Evolutionary conservation across 192 early-diverging fungal genomes (phyloP).

Genomic region (Paraglomus brasilianum): DNA sequence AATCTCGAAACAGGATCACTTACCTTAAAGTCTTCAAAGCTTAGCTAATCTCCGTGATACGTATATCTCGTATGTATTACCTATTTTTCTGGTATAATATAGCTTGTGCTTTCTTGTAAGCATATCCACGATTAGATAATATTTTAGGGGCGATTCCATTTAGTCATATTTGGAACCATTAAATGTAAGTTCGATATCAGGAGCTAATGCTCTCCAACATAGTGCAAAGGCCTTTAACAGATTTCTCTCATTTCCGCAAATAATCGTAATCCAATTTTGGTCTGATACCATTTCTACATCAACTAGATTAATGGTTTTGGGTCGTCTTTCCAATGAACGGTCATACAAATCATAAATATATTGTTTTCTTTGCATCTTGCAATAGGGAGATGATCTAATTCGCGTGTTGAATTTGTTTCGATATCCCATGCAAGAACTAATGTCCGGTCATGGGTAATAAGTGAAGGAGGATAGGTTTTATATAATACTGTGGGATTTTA

Average conservation of each 20-base stretch:
- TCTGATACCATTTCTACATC: conserved; percentile 13
- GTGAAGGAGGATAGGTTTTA: background rate
- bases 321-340: conserved; percentile 13
- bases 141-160: conserved; percentile 7
- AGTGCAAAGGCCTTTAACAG: background rate
- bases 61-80: background rate
- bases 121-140: conserved; percentile 12
- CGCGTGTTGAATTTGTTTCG: background rate
- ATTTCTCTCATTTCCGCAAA: background rate
- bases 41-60: conserved; percentile 4
- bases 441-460: background rate
- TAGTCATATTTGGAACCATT: conserved; percentile 3
- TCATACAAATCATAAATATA: conserved; percentile 19
- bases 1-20: background rate
- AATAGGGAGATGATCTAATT: conserved; percentile 6
- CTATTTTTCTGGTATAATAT: conserved; percentile 10
- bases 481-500: background rate
- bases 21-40: conserved; percentile 2
- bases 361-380: conserved; percentile 10
- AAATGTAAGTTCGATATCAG: background rate
- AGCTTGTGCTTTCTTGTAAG: background rate
- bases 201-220: background rate
- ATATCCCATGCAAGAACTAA: background rate
- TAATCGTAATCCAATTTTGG: background rate
- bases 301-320: conserved; percentile 14